Conservation (phyloP, 768 basidiomycete genomes). For the Plicaturopsis crispa region DNA sequence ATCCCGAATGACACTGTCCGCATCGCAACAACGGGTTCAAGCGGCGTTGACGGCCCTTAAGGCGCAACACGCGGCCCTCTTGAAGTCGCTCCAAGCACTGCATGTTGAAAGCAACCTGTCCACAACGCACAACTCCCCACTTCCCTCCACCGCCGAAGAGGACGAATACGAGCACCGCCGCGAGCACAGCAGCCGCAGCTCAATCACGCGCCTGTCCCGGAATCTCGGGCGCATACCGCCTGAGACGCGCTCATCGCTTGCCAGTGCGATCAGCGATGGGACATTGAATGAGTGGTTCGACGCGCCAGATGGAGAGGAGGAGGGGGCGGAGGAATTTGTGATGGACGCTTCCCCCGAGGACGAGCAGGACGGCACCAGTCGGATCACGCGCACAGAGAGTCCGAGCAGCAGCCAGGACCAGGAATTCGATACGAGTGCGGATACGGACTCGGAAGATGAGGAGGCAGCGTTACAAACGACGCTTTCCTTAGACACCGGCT, state of each 20-base stretch:
- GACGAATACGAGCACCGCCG: conserved; percentile 22
- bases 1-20: conserved; percentile 11
- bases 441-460: conserved; percentile 44
- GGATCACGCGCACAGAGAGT: conserved; percentile 31
- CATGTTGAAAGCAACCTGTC: conserved; percentile 16
- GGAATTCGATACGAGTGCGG: conserved; percentile 40
- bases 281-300: conserved; percentile 66
- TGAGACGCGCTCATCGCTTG: conserved; percentile 35
- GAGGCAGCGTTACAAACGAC: conserved; percentile 9
- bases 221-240: conserved; percentile 7
- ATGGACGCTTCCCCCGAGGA: conserved; percentile 39
- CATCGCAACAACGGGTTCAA: conserved; percentile 35
- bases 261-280: conserved; percentile 43
- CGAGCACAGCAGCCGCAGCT: conserved; percentile 3
- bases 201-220: neutral
- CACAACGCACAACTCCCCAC: conserved; percentile 25
- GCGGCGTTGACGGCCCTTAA: conserved; percentile 46
- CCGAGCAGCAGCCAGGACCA: conserved; percentile 28
- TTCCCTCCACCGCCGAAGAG: conserved; percentile 44
- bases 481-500: conserved; percentile 2
- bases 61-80: conserved; percentile 47
- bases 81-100: conserved; percentile 31
- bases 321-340: conserved; percentile 66
- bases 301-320: conserved; percentile 45
- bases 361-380: conserved; percentile 29